Percentiles rank a stretch among this genome's conserved stretches.
Evolutionary conservation across 495 filamentous ascomycete species (phyloP).

Genomic region (Rusavskia elegans): DNA sequence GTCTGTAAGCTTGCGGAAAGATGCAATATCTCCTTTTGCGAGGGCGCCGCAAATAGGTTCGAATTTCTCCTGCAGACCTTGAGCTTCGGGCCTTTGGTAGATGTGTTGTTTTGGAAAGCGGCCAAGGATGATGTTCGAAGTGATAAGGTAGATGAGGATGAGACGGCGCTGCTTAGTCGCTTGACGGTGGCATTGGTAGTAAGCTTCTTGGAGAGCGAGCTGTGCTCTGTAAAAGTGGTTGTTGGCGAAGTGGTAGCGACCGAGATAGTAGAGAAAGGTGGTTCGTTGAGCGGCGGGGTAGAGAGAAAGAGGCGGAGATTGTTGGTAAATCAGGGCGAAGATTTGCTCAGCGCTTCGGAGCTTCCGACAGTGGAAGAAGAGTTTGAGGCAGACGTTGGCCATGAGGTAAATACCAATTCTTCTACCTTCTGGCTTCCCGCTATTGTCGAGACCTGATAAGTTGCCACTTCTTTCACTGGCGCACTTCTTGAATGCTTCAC

Average conservation of each 20-base stretch:
- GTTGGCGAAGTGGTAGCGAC: conserved; percentile 72
- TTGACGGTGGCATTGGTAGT: conserved; percentile 53
- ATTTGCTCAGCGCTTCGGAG: conserved; percentile 62
- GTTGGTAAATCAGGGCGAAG: conserved; percentile 73
- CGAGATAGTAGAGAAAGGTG: conserved; percentile 88
- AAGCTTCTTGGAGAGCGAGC: conserved; percentile 59
- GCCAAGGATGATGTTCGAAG: conserved; percentile 69
- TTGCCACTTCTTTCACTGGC: conserved; percentile 63
- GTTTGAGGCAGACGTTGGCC: conserved; percentile 78
- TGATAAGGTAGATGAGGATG: conserved; percentile 73
- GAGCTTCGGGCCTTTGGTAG: conserved; percentile 54
- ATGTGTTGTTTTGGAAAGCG: conserved; percentile 59
- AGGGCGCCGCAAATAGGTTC: conserved; percentile 59
- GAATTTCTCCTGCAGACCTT: conserved; percentile 54
- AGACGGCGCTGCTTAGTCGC: conserved; percentile 56
- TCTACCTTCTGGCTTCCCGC: conserved; percentile 59
- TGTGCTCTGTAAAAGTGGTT: conserved; percentile 64
- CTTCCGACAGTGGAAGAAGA: conserved; percentile 60
- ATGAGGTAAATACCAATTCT: conserved; percentile 77
- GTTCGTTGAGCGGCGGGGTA: conserved; percentile 83
- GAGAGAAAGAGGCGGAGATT: conserved; percentile 57
- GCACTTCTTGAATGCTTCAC: conserved; percentile 82
- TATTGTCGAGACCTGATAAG: conserved; percentile 23
- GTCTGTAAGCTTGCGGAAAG: conserved; percentile 53
- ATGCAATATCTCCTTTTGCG: conserved; percentile 57